These are phyloP conservation scores for Hyaloperonospora brassicae DNA, from an alignment of 352 stramenopile species.

Conservation along the genomic window DNA sequence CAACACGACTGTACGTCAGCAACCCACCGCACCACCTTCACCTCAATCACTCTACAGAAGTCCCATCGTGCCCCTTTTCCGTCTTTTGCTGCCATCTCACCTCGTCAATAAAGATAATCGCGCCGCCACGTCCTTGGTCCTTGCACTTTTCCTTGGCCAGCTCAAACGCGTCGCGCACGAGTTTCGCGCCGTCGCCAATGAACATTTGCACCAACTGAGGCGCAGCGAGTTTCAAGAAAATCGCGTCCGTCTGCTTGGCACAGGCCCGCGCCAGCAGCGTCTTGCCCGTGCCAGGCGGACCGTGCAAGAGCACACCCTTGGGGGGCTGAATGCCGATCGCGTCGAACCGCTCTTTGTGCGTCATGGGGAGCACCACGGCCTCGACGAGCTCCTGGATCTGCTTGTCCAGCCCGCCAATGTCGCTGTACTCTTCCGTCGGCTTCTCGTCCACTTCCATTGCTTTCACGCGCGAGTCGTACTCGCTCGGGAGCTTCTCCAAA, in stretches of 20 bases:
- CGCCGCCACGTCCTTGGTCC: slow-evolving; percentile 82
- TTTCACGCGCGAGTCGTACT: slow-evolving; percentile 98
- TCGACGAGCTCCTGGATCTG: slow-evolving; percentile 99
- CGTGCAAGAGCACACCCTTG: slow-evolving; percentile 96
- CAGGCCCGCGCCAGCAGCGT: slow-evolving; percentile 96
- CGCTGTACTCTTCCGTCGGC: slow-evolving; percentile 91
- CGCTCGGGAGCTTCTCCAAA: slow-evolving; percentile 95
- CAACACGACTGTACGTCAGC: background rate
- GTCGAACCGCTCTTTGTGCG: slow-evolving; percentile 96
- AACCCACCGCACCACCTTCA: background rate
- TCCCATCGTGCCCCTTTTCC: background rate
- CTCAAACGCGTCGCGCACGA: slow-evolving; percentile 98
- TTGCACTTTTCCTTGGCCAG: slow-evolving; percentile 91
- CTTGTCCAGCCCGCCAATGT: slow-evolving; percentile 96
- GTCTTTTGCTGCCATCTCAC: slow-evolving; percentile 13
- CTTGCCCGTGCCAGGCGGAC: slow-evolving; percentile 96
- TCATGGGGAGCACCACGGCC: slow-evolving; percentile 97
- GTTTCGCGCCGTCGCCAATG: slow-evolving; percentile 96
- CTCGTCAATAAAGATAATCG: slow-evolving; percentile 99
- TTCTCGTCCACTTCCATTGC: slow-evolving; percentile 96
- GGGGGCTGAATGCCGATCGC: slow-evolving; percentile 93
- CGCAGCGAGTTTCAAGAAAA: slow-evolving; percentile 97
- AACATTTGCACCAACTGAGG: slow-evolving; percentile 99
- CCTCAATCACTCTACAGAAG: too few relatives aligned
- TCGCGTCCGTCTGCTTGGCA: slow-evolving; percentile 97